Percentiles rank a stretch among this genome's conserved stretches.
These are phyloP conservation scores for Taphrina communis DNA, from an alignment of 1,139 yeast genomes.

Conservation along the genomic window DNA sequence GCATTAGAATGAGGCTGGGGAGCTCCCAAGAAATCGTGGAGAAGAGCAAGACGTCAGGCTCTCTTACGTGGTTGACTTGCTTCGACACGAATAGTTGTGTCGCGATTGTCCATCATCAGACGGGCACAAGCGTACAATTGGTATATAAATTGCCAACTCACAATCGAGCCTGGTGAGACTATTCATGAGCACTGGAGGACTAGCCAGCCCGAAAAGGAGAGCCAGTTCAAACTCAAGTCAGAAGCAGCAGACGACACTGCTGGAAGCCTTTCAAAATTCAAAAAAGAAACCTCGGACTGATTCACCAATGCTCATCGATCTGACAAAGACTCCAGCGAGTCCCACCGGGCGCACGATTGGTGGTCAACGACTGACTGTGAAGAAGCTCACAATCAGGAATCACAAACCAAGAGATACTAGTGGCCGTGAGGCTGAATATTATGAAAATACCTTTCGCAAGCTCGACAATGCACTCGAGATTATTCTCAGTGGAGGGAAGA, in stretches of 20 bases:
- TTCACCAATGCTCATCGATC: slow-evolving; percentile 31
- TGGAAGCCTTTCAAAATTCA: slow-evolving; percentile 32
- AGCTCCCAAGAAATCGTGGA: slow-evolving; percentile 14
- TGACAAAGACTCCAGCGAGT: slow-evolving; percentile 30
- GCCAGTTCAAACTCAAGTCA: slow-evolving; percentile 24
- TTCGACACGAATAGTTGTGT: background rate
- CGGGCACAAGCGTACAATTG: no score
- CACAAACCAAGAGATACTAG: slow-evolving; percentile 25
- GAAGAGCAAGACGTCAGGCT: slow-evolving; percentile 11
- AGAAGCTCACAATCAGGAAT: slow-evolving; percentile 34
- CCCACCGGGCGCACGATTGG: slow-evolving; percentile 19
- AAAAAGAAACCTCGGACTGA: slow-evolving; percentile 17
- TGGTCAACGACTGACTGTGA: slow-evolving; percentile 13
- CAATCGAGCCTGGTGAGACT: background rate
- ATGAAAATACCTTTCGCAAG: slow-evolving; percentile 45
- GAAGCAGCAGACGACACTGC: slow-evolving; percentile 27
- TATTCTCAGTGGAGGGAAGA: slow-evolving; percentile 45
- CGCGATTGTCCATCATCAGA: background rate
- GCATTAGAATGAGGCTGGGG: background rate
- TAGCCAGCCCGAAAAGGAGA: slow-evolving; percentile 17
- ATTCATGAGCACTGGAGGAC: slow-evolving; percentile 12
- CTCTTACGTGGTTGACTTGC: slow-evolving; percentile 4
- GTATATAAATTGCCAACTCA: no score
- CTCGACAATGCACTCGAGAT: slow-evolving; percentile 47
- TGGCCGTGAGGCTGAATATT: slow-evolving; percentile 44